Base-by-base conservation (phyloP, 495 filamentous ascomycete species). In the Jackrogersella minutella region DNA sequence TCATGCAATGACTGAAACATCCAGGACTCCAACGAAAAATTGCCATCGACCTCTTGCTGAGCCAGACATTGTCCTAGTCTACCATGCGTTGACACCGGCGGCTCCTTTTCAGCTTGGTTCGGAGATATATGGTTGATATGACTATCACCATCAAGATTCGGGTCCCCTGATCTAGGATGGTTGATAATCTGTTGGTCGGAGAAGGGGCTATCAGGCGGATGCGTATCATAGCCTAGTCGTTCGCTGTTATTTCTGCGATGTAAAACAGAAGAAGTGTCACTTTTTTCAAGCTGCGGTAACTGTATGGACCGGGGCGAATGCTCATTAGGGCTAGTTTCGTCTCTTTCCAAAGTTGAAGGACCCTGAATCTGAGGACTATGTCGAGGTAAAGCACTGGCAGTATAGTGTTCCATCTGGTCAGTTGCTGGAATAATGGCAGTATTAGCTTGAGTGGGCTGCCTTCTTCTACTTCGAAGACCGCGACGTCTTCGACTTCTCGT, bases 11-110 rank as follows among this genome's bases (percentile, higher is more conserved):
- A 39, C 46, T 62, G 34, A 10, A 52, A 31, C 19, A 0, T 31
- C 64, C 64, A 68, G 10, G 5, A 1, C 31, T 54, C 37, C 0
- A 62, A 22, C 4, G 64, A 11, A 22, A 58, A 30, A 28, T 51
- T 67, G 0, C 19, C 3, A 11, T 31, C 28, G n/a, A 36, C 11
- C 0, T 43, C 33, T 28, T 67, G 50, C 34, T 52, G 50, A 34
- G 44, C n/a, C 4, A 57, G 3, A 21, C 62, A 26, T 26, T 57
- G 51, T 14, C 22, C 31, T 3, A 67, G 14, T 11, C 3, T 39
- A n/a, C 2, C 14, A 24, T 24, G 2, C 1, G 30, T 43, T 11
- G 28, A 19, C n/a, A 19, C 21, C 13, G 13, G 2, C 4, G 3
- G 14, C 6, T 28, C 26, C 7, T 4, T 41, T n/a, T 44, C 30